Evolutionary conservation across 2,329 filamentous ascomycete genomes (phyloP), one percentile per base, ranked within the genome.

Genomic region (Trichoderma sp.): DNA sequence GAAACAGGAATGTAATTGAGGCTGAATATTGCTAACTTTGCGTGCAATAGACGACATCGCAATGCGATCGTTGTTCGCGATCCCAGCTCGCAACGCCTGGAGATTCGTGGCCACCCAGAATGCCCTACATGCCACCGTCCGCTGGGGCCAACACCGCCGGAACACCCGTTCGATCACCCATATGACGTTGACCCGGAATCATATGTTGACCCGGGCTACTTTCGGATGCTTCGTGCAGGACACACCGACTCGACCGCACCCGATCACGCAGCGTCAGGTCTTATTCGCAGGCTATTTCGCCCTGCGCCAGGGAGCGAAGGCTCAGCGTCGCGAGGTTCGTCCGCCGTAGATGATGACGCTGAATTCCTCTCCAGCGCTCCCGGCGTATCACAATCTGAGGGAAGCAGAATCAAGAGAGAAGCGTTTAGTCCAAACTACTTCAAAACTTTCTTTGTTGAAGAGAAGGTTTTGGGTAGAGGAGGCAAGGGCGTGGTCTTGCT

Each of bases 401-500:
- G 78, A 14, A 89, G 92, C 71, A 90, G 92, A 33, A 99, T 99
- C 67, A 92, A 92, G 37, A 88, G 90, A 68, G 89, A 92, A 33
- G 94, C 96, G 0, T 97, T 99, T 76, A 96, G 91, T 74, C 94
- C 92, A 7, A 90, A 94, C 74, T 99, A 98, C 77, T 98, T 98
- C 82, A 89, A 92, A 75, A 91, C 89, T 16, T 98, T 97, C 80
- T 99, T 99, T 76, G 89, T 94, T 4, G 94, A 97, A 75, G 93
- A 98, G 79, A 86, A 87, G 5, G 91, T 95, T 75, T 85, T 99
- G 0, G 96, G 96, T 0, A 88, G 91, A 75, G 96, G 96, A 27
- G 96, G 96, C 3, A 97, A 97, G 77, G 96, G 96, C 0, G 94
- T 99, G 4, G 96, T 99, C 1, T 81, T 99, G 58, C 85, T 98